Evolutionary conservation across 139 green algal species (phyloP).

Genomic region (Picochlorum costavermella): DNA sequence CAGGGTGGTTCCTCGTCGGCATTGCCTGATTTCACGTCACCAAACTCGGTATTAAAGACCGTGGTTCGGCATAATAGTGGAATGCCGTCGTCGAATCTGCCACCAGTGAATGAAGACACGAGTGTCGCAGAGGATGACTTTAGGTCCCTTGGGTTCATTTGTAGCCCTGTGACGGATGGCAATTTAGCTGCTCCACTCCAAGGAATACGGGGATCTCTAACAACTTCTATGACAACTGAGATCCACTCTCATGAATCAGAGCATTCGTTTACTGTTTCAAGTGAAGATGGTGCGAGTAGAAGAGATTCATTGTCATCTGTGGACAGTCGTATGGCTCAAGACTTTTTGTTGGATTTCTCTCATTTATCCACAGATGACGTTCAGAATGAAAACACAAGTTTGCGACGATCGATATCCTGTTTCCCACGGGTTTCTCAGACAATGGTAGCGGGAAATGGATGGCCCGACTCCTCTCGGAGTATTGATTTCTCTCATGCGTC

Average conservation of each 20-base stretch:
- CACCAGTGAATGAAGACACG: background rate
- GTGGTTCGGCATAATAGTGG: background rate
- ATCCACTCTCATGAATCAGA: no score
- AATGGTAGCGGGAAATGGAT: background rate
- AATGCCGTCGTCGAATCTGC: background rate
- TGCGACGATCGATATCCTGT: slow-evolving; percentile 26
- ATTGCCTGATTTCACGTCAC: background rate
- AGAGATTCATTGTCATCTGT: background rate
- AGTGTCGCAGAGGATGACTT: background rate
- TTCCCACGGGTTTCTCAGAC: slow-evolving; percentile 10
- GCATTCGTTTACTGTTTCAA: no score
- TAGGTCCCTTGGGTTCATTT: slow-evolving; percentile 1
- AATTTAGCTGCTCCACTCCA: background rate
- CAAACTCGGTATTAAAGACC: background rate
- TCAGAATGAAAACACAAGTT: background rate
- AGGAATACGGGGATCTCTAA: no score
- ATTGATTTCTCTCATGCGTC: slow-evolving; percentile 34
- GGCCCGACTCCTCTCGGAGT: background rate
- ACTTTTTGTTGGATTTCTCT: no score
- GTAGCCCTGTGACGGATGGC: background rate
- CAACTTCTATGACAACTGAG: no score
- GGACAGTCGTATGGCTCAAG: background rate
- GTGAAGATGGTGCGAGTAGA: background rate
- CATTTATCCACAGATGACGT: no score
- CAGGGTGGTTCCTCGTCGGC: background rate